Evolutionary conservation across 202 grass and related monocot species (phyloP).

Genomic region (Elaeis oleifera): DNA sequence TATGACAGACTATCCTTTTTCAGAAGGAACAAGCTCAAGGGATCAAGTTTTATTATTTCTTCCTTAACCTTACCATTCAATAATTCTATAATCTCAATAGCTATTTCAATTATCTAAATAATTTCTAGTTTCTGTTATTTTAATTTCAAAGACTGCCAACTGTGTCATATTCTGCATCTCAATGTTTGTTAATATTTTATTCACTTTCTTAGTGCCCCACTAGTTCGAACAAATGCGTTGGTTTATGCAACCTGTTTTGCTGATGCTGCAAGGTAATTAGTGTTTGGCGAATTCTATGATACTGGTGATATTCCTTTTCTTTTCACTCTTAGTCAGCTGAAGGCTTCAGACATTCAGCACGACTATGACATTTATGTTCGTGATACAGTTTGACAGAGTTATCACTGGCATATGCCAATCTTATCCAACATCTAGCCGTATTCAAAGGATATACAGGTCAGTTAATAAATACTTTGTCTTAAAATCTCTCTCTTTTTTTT

Average conservation of each 20-base stretch:
- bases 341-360: too few species aligned
- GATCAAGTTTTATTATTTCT: too few species aligned
- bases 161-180: background rate
- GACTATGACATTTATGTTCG: constrained; percentile 3
- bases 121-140: too few species aligned
- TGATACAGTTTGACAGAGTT: constrained; percentile 66
- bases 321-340: constrained; percentile 1
- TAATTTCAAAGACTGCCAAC: too few species aligned
- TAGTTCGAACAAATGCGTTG: constrained; percentile 76
- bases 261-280: constrained; percentile 80
- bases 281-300: constrained; percentile 22
- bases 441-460: constrained; percentile 86
- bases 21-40: too few species aligned
- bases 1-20: too few species aligned
- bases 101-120: too few species aligned
- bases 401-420: constrained; percentile 65
- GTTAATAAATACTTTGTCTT: constrained; percentile 10
- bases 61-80: too few species aligned
- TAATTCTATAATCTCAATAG: too few species aligned
- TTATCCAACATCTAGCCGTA: constrained; percentile 75
- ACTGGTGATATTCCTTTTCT: constrained; percentile 19
- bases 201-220: constrained; percentile 46
- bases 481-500: background rate
- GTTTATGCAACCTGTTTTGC: constrained; percentile 88
- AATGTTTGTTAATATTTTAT: constrained; percentile 11